These are phyloP conservation scores for Millerozyma acaciae DNA, from an alignment of 805 yeast genomes.

Conservation along the genomic window DNA sequence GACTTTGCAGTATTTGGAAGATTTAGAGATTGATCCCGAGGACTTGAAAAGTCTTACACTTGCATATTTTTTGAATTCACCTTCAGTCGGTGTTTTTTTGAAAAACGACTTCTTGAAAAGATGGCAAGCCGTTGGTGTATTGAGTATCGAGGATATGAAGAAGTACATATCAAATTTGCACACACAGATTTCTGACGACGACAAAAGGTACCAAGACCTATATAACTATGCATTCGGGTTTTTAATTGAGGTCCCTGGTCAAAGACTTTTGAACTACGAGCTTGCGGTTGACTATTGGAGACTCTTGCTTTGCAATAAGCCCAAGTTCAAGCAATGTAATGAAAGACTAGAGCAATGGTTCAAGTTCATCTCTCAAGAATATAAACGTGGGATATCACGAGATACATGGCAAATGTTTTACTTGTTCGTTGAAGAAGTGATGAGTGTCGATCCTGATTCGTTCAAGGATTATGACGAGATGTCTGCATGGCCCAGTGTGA, in stretches of 20 bases:
- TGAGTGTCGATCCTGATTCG: slow-evolving; percentile 42
- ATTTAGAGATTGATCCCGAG: slow-evolving; percentile 68
- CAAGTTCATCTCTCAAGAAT: slow-evolving; percentile 43
- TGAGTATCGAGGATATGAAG: slow-evolving; percentile 47
- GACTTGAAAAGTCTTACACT: slow-evolving; percentile 67
- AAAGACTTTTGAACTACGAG: slow-evolving; percentile 53
- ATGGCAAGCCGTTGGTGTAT: slow-evolving; percentile 45
- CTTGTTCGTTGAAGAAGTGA: slow-evolving; percentile 54
- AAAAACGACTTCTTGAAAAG: slow-evolving; percentile 47
- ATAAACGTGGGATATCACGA: slow-evolving; percentile 49
- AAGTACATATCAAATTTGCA: slow-evolving; percentile 14
- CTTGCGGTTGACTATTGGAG: slow-evolving; percentile 77
- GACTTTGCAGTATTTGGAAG: slow-evolving; percentile 62
- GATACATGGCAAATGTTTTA: slow-evolving; percentile 88
- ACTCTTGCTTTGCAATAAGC: slow-evolving; percentile 44
- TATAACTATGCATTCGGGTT: slow-evolving; percentile 72
- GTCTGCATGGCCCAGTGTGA: slow-evolving; percentile 88
- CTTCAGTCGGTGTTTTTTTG: slow-evolving; percentile 60
- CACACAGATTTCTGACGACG: slow-evolving; percentile 13
- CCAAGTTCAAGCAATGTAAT: slow-evolving; percentile 5
- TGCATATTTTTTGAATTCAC: slow-evolving; percentile 65
- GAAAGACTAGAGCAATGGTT: slow-evolving; percentile 54
- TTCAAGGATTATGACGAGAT: slow-evolving; percentile 66
- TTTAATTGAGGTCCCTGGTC: slow-evolving; percentile 52
- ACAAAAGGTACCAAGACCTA: slow-evolving; percentile 46